Conservation (phyloP, 225 moss, liverwort and hornwort species). For the Straminergon stramineum region DNA sequence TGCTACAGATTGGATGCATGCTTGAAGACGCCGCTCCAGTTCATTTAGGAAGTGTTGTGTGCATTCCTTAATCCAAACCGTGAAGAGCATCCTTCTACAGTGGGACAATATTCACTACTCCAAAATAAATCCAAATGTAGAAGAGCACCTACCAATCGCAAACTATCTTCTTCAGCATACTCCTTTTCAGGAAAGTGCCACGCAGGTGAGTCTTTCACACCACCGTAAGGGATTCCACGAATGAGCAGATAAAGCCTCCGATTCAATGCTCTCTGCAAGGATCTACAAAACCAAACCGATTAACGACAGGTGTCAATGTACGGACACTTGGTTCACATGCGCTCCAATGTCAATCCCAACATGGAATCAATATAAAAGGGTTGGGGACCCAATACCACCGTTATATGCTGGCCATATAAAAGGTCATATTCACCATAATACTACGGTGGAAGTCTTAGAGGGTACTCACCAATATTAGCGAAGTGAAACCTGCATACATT, state of each 20-base stretch:
- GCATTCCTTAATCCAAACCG: background rate
- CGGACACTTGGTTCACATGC: background rate
- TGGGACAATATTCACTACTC: background rate
- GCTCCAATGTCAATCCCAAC: background rate
- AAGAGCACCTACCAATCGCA: constrained; percentile 43
- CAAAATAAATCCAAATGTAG: background rate
- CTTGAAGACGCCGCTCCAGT: background rate
- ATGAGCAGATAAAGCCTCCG: constrained; percentile 80
- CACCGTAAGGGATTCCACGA: constrained; percentile 57
- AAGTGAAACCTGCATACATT: background rate
- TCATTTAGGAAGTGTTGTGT: background rate
- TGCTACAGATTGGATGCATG: background rate
- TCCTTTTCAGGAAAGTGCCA: constrained; percentile 96
- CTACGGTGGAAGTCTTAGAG: background rate
- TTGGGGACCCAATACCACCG: background rate
- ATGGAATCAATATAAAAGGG: background rate
- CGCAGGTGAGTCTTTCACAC: constrained; percentile 42
- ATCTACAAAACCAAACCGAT: constrained; percentile 38
- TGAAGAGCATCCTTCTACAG: background rate
- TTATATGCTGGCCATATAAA: background rate
- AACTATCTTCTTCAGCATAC: constrained; percentile 63
- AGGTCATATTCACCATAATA: background rate
- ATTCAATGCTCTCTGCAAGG: constrained; percentile 66
- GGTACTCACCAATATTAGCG: background rate
- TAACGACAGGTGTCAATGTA: background rate